Evolutionary conservation across 2,329 filamentous ascomycete genomes (phyloP).

Genomic region (Colletotrichum kahawae): DNA sequence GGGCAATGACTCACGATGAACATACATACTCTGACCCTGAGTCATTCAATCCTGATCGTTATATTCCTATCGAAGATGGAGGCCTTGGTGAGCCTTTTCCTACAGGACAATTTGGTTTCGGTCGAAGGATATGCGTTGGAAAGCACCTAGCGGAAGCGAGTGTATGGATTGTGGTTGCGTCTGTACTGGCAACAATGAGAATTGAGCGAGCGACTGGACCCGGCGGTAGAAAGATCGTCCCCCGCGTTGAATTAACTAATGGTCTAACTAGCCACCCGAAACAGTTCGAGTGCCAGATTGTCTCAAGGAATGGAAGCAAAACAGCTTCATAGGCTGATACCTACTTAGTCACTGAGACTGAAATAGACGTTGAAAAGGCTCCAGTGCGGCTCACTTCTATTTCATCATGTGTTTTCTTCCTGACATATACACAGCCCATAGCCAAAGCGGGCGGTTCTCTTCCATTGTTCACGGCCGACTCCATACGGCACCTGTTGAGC

Average conservation of each 20-base stretch:
- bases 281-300: not conserved
- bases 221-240: conserved; percentile 29
- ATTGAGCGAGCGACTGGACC: conserved; percentile 34
- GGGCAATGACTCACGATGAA: conserved; percentile 48
- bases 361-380: not conserved
- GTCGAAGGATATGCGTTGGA: conserved; percentile 44
- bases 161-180: conserved; percentile 45
- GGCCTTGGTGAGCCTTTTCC: conserved; percentile 50
- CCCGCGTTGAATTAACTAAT: not conserved
- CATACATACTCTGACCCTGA: conserved; percentile 44
- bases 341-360: not conserved
- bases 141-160: conserved; percentile 58
- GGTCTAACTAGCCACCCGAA: conserved; percentile 6
- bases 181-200: conserved; percentile 42
- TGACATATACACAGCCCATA: not conserved
- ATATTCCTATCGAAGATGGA: conserved; percentile 30
- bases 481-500: not conserved
- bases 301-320: not conserved
- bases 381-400: not conserved
- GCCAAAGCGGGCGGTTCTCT: not conserved
- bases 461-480: not conserved
- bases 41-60: conserved; percentile 51
- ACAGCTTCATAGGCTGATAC: not conserved
- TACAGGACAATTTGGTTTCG: conserved; percentile 49
- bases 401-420: not conserved